Evolutionary conservation across 192 early-diverging fungal genomes (phyloP).

Genomic region (Backusella macrospora): DNA sequence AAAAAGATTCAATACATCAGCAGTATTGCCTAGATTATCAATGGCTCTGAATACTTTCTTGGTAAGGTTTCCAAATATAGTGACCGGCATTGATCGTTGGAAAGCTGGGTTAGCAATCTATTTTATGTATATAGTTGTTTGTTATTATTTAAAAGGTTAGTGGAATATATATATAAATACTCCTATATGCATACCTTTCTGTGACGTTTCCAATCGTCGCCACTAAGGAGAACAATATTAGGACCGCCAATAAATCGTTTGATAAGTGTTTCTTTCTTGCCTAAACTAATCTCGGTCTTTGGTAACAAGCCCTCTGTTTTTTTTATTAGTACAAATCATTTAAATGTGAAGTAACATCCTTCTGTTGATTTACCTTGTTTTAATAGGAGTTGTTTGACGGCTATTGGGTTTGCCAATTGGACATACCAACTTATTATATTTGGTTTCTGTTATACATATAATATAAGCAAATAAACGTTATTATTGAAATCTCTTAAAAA

Average conservation of each 20-base stretch:
- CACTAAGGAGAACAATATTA: conserved; percentile 32
- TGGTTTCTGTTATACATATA: background rate
- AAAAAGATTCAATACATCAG: conserved; percentile 24
- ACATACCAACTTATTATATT: background rate
- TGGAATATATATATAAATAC: background rate
- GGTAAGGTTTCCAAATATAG: conserved; percentile 20
- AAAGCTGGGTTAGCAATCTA: conserved; percentile 34
- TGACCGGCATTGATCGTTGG: conserved; percentile 32
- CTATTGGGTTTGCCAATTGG: conserved; percentile 8
- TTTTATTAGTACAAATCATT: background rate
- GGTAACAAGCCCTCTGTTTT: conserved; percentile 8
- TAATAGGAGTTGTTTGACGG: conserved; percentile 18
- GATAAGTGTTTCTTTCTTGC: conserved; percentile 6
- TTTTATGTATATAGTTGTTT: background rate
- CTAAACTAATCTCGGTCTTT: background rate
- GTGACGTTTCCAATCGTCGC: conserved; percentile 32
- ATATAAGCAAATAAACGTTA: no score
- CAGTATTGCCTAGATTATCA: background rate
- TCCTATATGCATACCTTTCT: conserved; percentile 26
- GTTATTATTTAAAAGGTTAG: no score
- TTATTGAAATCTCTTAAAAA: background rate
- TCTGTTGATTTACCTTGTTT: background rate
- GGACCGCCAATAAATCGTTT: conserved; percentile 17
- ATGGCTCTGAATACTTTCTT: conserved; percentile 21
- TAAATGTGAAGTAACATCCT: no score